These are phyloP conservation scores for Botryosphaeria dothidea DNA, from an alignment of 2,329 filamentous ascomycete species.

Conservation along the genomic window DNA sequence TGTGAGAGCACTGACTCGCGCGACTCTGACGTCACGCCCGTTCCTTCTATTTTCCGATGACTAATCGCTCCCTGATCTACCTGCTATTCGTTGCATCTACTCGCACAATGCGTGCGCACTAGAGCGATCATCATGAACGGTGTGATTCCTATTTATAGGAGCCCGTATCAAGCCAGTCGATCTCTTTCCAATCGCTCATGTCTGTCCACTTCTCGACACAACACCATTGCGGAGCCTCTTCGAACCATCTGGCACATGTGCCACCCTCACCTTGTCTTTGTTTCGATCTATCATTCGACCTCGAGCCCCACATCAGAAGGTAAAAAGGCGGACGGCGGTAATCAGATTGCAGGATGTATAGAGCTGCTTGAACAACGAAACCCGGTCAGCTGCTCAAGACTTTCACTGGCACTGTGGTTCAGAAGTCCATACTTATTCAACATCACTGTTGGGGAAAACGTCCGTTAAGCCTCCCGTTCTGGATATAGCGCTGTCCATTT, in stretches of 20 bases:
- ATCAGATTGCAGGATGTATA: slow-evolving; percentile 22
- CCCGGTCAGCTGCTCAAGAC: slow-evolving; percentile 2
- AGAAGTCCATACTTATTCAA: slow-evolving; percentile 32
- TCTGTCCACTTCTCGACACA: no score
- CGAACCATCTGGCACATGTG: no score
- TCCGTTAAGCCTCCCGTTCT: no score
- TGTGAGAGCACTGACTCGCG: neutral
- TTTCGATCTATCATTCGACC: slow-evolving; percentile 16
- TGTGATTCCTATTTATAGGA: no score
- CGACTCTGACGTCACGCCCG: neutral
- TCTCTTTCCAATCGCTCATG: no score
- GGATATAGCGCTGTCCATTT: no score
- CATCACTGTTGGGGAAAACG: slow-evolving; percentile 32
- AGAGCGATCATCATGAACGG: no score
- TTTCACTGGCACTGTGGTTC: slow-evolving; percentile 18
- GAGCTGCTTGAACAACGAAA: slow-evolving; percentile 21
- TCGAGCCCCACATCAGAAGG: slow-evolving; percentile 16
- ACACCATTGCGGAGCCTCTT: no score
- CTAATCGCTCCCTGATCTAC: neutral
- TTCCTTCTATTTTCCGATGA: neutral
- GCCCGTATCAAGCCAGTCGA: no score
- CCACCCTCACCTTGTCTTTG: slow-evolving; percentile 15
- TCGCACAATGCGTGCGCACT: neutral
- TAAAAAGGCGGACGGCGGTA: slow-evolving; percentile 17
- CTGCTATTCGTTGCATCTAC: neutral